These are phyloP conservation scores for Asparagopsis taxiformis DNA, from an alignment of 31 red algal genomes.

Conservation along the genomic window DNA sequence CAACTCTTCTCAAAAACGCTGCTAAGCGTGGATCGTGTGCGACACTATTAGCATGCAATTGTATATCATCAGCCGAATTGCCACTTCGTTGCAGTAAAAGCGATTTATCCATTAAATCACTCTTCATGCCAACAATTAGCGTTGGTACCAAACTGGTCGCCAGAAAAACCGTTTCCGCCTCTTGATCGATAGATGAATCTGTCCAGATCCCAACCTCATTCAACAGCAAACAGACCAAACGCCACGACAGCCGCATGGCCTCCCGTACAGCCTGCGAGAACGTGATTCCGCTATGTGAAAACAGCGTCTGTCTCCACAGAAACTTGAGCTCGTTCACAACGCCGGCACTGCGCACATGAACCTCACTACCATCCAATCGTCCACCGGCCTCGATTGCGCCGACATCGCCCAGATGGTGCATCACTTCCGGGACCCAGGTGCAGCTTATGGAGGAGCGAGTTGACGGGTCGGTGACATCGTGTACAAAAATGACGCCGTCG, in stretches of 20 bases:
- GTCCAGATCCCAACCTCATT: slow-evolving; percentile 65
- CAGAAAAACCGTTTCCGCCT: slow-evolving; percentile 49
- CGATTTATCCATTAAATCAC: slow-evolving; percentile 40
- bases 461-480: slow-evolving; percentile 46
- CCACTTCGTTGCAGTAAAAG: slow-evolving; percentile 1
- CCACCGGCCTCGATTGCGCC: slow-evolving; percentile 60
- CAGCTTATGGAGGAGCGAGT: slow-evolving; percentile 61
- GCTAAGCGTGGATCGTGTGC: slow-evolving; percentile 23
- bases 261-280: slow-evolving; percentile 32
- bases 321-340: slow-evolving; percentile 58
- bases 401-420: slow-evolving; percentile 56
- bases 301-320: slow-evolving; percentile 55
- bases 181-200: slow-evolving; percentile 47
- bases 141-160: slow-evolving; percentile 60
- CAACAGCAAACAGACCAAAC: slow-evolving; percentile 39
- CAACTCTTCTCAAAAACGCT: slow-evolving; percentile 47
- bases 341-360: slow-evolving; percentile 42
- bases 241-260: slow-evolving; percentile 20
- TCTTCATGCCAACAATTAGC: slow-evolving; percentile 58
- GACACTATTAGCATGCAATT: slow-evolving; percentile 39
- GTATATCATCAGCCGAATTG: slow-evolving; percentile 10
- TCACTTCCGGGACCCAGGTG: slow-evolving; percentile 62
- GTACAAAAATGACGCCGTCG: slow-evolving; percentile 60
- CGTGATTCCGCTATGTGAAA: slow-evolving; percentile 44
- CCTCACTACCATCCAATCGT: slow-evolving; percentile 30